Evolutionary conservation across 768 basidiomycete genomes (phyloP), one percentile per base, ranked within the genome.

Genomic region (Agaricus subrufescens): DNA sequence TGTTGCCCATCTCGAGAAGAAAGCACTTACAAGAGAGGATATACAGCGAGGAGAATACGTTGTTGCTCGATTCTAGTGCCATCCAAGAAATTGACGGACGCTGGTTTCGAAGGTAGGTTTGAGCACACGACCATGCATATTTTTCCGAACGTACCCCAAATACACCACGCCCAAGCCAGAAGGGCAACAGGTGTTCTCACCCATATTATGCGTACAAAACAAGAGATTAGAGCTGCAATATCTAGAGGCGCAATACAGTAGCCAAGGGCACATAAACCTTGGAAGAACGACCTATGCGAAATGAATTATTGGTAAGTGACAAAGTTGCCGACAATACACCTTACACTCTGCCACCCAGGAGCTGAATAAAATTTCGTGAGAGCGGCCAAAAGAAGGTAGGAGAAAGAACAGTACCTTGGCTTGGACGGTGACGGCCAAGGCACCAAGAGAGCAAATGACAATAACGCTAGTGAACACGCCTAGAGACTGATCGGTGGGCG

Each of bases 211-310:
- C 82, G 89, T 14, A 98, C 85, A 62, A 96, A 93, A 63, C 86
- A 87, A 1, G 92, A 81, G 45, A 97, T 79, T 30, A 98, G 73
- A 2, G 94, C 94, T 6, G 96, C 95, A 43, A 96, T 83, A 60
- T 95, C 82, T 50, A 98, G 80, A 12, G 96, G 96, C 6, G 94
- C 95, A 54, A 98, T 82, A 65, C 96, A 98, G 65, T 98, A 98
- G 0, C 96, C 96, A 3, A 98, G 77, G 30, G 89, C 95, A 65
- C 95, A 98, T 25, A 98, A 75, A 38, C 91, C 93, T 68, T 98
- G 96, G 75, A 98, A 96, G 77, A 98, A 98, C 0, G 91, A 94
- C 6, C 91, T 92, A 64, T 19, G 3, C 26, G 31, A 10, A 38
- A 46, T 6, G 59, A 25, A 43, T 42, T 5, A 14, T 44, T 12